Evolutionary conservation across 1,284 basidiomycete genomes (phyloP), one percentile per base, ranked within the genome.

Genomic region (Leccinum glutinopallens): DNA sequence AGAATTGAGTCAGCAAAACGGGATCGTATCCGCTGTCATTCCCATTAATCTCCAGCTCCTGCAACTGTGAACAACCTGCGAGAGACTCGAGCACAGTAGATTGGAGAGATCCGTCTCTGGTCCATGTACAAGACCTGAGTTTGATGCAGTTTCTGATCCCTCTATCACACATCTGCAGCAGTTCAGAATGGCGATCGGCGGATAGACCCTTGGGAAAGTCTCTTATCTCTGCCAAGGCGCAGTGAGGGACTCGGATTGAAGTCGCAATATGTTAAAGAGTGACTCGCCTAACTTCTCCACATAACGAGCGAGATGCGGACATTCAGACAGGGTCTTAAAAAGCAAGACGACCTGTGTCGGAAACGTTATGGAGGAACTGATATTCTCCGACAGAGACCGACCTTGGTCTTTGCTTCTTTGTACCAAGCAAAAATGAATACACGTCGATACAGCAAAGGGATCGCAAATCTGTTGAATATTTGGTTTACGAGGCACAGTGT

Each of bases 41-140:
- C 0, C 90, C 91, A 63, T 92, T 92, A 58, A 92, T 82, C 70
- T 91, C 88, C 5, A 92, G 76, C 56, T 86, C 84, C 35, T 74
- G 69, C 8, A 92, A 76, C 2, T 75, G 68, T 0, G 75, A 69
- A 43, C 80, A 83, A 17, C 69, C 59, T 5, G 76, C 75, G 6
- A 92, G 76, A 17, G 83, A 82, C 32, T 80, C 69, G 10, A 92
- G 78, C 32, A 90, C 82, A 1, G 78, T 76, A 2, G 84, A 83
- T 49, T 80, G 85, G 32, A 92, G 76, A 3, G 90, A 86, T 3
- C 89, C 88, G 68, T 92, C 88, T 51, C 90, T 83, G 6, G 90
- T 92, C 90, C 90, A 92, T 9, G 84, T 85, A 71, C 87, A 91
- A 6, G 85, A 79, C 41, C 69, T 77, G 10, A 92, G 80, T 66